Conservation (phyloP, 441 rosid species). For the California macrophylla region DNA sequence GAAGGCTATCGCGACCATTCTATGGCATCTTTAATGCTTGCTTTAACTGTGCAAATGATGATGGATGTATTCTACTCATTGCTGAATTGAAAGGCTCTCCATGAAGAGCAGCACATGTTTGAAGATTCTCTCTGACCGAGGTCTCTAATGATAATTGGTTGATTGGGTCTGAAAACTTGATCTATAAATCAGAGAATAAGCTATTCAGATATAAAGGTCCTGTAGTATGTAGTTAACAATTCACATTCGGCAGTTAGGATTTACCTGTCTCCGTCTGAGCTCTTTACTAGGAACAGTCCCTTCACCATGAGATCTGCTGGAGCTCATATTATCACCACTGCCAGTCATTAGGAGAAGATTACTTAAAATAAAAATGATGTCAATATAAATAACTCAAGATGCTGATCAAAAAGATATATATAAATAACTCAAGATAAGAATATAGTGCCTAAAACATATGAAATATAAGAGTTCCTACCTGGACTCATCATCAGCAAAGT, state of each 20-base stretch:
- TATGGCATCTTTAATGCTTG: conserved; percentile 83
- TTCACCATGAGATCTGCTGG: conserved; percentile 54
- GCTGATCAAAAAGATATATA: too few relatives aligned
- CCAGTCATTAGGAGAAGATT: conserved; percentile 7
- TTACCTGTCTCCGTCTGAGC: conserved; percentile 75
- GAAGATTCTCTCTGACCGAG: conserved; percentile 76
- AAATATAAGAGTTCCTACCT: conserved; percentile 35
- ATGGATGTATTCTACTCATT: conserved; percentile 70
- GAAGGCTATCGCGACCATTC: conserved; percentile 12
- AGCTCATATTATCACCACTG: conserved; percentile 60
- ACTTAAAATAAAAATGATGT: neutral
- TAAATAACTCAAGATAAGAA: too few relatives aligned
- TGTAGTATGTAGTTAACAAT: neutral
- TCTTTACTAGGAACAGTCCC: conserved; percentile 65
- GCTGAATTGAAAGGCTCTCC: conserved; percentile 78
- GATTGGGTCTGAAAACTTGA: conserved; percentile 71
- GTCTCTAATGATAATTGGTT: conserved; percentile 68
- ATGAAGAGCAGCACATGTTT: conserved; percentile 71
- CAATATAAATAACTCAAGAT: too few relatives aligned
- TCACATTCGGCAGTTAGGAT: conserved; percentile 8
- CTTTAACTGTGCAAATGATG: conserved; percentile 79
- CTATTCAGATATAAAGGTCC: neutral
- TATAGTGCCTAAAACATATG: neutral
- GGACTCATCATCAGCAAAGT: conserved; percentile 67
- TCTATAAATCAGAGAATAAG: conserved; percentile 31